Percentiles rank a stretch among this genome's conserved stretches.
Conservation (phyloP, 2,329 filamentous ascomycete species). For the Monilinia aucupariae region DNA sequence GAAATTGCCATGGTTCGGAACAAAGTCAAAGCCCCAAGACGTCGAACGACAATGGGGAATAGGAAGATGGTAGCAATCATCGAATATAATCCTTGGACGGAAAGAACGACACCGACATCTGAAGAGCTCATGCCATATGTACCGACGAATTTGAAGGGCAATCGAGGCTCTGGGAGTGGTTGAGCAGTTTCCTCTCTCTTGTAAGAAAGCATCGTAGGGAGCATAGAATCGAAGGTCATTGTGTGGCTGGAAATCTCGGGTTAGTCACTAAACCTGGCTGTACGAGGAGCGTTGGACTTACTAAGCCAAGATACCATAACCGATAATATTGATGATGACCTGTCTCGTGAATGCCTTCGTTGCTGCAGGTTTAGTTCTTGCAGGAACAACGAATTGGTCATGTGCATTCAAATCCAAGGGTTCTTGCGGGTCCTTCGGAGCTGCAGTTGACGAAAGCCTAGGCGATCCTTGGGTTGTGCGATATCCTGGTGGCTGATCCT, state of each 20-base stretch:
- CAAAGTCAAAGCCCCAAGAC: conserved; percentile 71
- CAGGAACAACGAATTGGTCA: conserved; percentile 22
- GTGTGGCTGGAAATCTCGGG: conserved; percentile 63
- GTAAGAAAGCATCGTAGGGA: conserved; percentile 72
- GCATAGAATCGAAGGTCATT: conserved; percentile 90
- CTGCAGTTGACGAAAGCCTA: conserved; percentile 38
- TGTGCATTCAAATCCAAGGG: conserved; percentile 34
- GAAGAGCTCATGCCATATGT: conserved; percentile 81
- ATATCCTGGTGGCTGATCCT: conserved; percentile 64
- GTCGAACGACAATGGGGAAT: conserved; percentile 70
- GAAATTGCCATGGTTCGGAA: conserved; percentile 76
- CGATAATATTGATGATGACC: conserved; percentile 80
- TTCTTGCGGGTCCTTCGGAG: conserved; percentile 37
- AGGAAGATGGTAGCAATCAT: conserved; percentile 72
- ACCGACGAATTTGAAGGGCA: conserved; percentile 85
- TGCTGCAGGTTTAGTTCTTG: conserved; percentile 38
- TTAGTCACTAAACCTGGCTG: conserved; percentile 22
- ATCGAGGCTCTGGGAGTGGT: conserved; percentile 45
- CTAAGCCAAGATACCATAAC: conserved; percentile 91
- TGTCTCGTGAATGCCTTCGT: conserved; percentile 73
- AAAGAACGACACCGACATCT: conserved; percentile 80
- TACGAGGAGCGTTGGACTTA: conserved; percentile 47
- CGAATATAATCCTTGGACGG: conserved; percentile 82
- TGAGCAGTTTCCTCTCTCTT: conserved; percentile 15
- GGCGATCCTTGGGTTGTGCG: conserved; percentile 54